Evolutionary conservation across 2,329 filamentous ascomycete genomes (phyloP), one percentile per base, ranked within the genome.

Genomic region (Didymella keratinophila): DNA sequence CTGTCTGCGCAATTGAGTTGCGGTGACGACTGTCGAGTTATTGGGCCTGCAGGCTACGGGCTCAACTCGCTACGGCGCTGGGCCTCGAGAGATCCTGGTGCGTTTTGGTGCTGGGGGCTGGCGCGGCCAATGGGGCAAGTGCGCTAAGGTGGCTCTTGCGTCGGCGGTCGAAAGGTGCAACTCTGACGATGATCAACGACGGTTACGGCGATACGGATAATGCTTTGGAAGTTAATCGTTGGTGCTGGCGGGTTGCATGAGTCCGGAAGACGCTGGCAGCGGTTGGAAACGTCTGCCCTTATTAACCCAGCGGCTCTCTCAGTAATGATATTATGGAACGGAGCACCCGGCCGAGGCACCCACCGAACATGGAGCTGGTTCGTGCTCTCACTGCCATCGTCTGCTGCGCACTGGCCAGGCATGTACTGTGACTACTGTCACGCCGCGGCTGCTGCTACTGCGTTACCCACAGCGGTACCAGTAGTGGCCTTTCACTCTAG

Each of bases 121-220:
- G 51, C 52, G 54, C 57, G 60, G 63, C 64, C 66, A 68, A 69
- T 66, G 46, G 62, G 39, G 59, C 62, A 52, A 41, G 45, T 48
- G 64, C 67, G 64, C 69, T 70, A 70, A 54, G 56, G 61, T 28
- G 57, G 56, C 61, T 61, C 56, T 61, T 62, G 66, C 66, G 62
- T 64, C 60, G 63, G 56, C 59, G 58, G 41, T 61, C 52, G 52
- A 49, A 62, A 67, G 56, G 52, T 67, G 69, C 68, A 71, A 68
- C 61, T 69, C 57, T 70, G 67, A 68, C 69, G 58, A 58, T 50
- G 47, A 61, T 62, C 56, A 49, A 50, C 61, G 54, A 30, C 44
- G 47, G 42, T 5, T 39, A 48, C 21, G 14, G 44, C 51, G 10
- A 11, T 5, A 21, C 37, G 37, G 48, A 18, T 18, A 43, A 12